Evolutionary conservation across 1,139 yeast genomes (phyloP).

Genomic region (Saccharomyces uvarum): DNA sequence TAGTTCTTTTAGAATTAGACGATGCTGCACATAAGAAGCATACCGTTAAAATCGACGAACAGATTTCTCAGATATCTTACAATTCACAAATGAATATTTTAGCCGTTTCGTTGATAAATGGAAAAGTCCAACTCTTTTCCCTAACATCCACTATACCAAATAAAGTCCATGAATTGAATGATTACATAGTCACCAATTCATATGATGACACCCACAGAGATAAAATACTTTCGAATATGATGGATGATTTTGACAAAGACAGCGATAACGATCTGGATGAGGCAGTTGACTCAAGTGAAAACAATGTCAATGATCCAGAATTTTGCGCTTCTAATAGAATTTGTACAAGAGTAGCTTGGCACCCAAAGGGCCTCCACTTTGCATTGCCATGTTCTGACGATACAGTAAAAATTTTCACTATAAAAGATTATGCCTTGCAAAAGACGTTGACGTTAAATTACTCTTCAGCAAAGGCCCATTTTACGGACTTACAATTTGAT

Average conservation of each 20-base stretch:
- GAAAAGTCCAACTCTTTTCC: constrained; percentile 58
- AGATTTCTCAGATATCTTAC: constrained; percentile 54
- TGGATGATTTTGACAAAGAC: constrained; percentile 22
- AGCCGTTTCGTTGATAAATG: constrained; percentile 60
- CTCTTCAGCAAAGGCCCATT: constrained; percentile 18
- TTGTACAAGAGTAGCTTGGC: constrained; percentile 47
- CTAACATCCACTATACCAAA: constrained; percentile 41
- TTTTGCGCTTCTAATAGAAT: constrained; percentile 32
- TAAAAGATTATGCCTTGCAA: constrained; percentile 21
- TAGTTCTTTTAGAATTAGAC: constrained; percentile 47
- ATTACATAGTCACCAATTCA: constrained; percentile 33
- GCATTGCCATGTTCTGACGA: constrained; percentile 47
- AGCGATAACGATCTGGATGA: constrained; percentile 33
- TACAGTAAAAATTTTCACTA: constrained; percentile 25
- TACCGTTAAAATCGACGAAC: constrained; percentile 42
- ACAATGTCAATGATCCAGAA: constrained; percentile 20
- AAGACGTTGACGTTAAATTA: constrained; percentile 27
- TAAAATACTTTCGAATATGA: constrained; percentile 12
- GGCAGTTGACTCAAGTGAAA: constrained; percentile 25
- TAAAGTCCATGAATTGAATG: constrained; percentile 38
- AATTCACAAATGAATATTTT: constrained; percentile 52
- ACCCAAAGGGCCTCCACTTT: constrained; percentile 54
- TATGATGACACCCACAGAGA: constrained; percentile 30
- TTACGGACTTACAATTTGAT: constrained; percentile 52
- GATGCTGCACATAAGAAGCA: constrained; percentile 33